phyloP scores from a whole-genome alignment of 2,329 filamentous ascomycete genomes.

The Cytospora piceae region DNA sequence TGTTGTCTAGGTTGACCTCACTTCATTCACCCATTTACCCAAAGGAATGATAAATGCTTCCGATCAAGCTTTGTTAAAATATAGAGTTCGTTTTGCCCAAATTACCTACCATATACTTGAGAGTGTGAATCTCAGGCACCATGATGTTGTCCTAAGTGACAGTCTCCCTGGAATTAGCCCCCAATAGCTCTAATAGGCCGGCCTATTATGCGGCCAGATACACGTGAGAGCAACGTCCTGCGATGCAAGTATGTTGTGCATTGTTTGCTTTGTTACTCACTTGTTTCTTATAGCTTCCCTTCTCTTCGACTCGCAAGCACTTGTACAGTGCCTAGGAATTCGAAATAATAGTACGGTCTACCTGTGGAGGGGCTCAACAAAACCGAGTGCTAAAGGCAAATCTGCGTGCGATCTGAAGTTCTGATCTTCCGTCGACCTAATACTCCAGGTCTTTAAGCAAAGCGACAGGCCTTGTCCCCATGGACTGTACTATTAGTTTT shows the following conservation, averaged over 20 bases:
- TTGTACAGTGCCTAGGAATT: not conserved
- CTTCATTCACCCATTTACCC: not conserved
- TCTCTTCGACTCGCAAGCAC: not conserved
- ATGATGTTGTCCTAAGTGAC: not conserved
- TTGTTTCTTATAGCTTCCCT: not conserved
- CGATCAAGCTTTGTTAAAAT: not conserved
- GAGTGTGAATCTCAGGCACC: not conserved
- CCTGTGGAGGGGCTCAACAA: too few relatives aligned
- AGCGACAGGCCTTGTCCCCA: too few relatives aligned
- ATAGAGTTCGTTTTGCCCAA: not conserved
- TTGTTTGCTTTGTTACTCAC: conserved; percentile 32
- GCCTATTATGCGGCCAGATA: conserved; percentile 36
- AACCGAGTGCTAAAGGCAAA: too few relatives aligned
- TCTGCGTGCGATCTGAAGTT: too few relatives aligned
- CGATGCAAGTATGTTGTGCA: conserved; percentile 40
- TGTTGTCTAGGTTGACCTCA: not conserved
- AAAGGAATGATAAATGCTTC: not conserved
- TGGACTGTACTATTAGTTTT: too few relatives aligned
- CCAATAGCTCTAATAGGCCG: conserved; percentile 21
- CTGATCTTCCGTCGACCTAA: too few relatives aligned
- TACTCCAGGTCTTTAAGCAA: too few relatives aligned
- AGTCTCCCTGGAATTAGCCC: not conserved
- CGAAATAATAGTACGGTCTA: not conserved
- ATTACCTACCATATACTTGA: not conserved
- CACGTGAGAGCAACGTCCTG: conserved; percentile 36